Conservation (phyloP, 495 filamentous ascomycete species). For the Amniculicola lignicola region DNA sequence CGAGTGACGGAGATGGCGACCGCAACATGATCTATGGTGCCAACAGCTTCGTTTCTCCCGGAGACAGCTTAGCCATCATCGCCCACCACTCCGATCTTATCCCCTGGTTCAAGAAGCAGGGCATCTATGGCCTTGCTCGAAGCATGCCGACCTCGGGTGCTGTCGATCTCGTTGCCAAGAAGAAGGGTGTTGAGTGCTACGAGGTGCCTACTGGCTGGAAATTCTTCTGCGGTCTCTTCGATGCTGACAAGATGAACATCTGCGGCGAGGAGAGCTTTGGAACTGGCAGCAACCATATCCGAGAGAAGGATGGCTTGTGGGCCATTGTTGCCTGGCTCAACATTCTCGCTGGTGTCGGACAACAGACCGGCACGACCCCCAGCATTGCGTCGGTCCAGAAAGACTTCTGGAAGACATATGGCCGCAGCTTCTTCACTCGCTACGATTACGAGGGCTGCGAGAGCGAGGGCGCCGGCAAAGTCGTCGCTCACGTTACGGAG, state of each 20-base stretch:
- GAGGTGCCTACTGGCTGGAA: conserved; percentile 99
- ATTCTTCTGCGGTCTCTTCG: conserved; percentile 98
- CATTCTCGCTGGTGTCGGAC: conserved; percentile 91
- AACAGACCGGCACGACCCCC: conserved; percentile 67
- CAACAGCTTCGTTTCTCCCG: conserved; percentile 92
- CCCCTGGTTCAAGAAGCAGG: conserved; percentile 96
- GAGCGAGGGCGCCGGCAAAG: conserved; percentile 81
- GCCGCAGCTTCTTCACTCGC: conserved; percentile 97
- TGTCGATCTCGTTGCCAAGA: conserved; percentile 90
- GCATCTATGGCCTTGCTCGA: conserved; percentile 89
- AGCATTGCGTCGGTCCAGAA: conserved; percentile 93
- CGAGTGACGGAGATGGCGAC: conserved; percentile 94
- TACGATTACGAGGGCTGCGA: conserved; percentile 98
- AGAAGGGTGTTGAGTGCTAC: conserved; percentile 86
- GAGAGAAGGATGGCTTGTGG: conserved; percentile 98
- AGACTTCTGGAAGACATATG: conserved; percentile 96
- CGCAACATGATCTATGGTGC: conserved; percentile 99
- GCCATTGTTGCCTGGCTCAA: conserved; percentile 97
- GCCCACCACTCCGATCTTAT: conserved; percentile 93
- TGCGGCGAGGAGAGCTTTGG: conserved; percentile 98
- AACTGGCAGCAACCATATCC: conserved; percentile 98
- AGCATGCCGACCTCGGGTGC: conserved; percentile 97
- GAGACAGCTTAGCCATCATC: conserved; percentile 95
- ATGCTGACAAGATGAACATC: conserved; percentile 95
- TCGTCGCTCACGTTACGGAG: conserved; percentile 71